Evolutionary conservation across 2,329 filamentous ascomycete genomes (phyloP).

Genomic region (Colletotrichum spaethianum): DNA sequence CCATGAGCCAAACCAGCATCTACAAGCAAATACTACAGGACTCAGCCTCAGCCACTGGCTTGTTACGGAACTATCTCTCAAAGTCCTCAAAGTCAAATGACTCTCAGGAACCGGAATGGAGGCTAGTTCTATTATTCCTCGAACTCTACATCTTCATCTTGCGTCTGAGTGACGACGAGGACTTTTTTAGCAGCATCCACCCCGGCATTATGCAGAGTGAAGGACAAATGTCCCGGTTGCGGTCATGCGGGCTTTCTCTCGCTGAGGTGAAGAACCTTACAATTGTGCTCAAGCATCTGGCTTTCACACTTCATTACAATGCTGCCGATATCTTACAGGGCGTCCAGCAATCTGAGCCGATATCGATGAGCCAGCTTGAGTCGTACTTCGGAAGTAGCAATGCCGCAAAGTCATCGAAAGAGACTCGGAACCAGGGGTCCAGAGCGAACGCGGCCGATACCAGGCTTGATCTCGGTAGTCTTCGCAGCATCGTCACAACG

Average conservation of each 20-base stretch:
- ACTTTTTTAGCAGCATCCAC: conserved; percentile 80
- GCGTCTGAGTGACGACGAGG: conserved; percentile 94
- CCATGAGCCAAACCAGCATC: conserved; percentile 59
- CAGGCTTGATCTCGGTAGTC: conserved; percentile 78
- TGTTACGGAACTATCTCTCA: conserved; percentile 48
- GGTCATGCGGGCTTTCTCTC: conserved; percentile 78
- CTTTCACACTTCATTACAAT: conserved; percentile 91
- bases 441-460: conserved; percentile 41
- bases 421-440: conserved; percentile 7
- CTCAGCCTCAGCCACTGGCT: conserved; percentile 43
- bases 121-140: conserved; percentile 88
- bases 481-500: conserved; percentile 84
- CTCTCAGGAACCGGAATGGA: conserved; percentile 80
- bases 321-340: conserved; percentile 70
- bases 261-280: conserved; percentile 81
- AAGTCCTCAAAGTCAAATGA: conserved; percentile 43
- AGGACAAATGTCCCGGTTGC: conserved; percentile 60
- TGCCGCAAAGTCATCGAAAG: conserved; percentile 13
- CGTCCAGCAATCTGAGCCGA: conserved; percentile 24
- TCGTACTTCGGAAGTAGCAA: conserved; percentile 32
- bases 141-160: conserved; percentile 95
- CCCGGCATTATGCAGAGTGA: conserved; percentile 55
- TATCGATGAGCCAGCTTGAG: conserved; percentile 34
- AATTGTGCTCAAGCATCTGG: conserved; percentile 89
- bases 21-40: conserved; percentile 38